Conservation (phyloP, 225 moss, liverwort and hornwort genomes). For the Thuidium tamariscinum region DNA sequence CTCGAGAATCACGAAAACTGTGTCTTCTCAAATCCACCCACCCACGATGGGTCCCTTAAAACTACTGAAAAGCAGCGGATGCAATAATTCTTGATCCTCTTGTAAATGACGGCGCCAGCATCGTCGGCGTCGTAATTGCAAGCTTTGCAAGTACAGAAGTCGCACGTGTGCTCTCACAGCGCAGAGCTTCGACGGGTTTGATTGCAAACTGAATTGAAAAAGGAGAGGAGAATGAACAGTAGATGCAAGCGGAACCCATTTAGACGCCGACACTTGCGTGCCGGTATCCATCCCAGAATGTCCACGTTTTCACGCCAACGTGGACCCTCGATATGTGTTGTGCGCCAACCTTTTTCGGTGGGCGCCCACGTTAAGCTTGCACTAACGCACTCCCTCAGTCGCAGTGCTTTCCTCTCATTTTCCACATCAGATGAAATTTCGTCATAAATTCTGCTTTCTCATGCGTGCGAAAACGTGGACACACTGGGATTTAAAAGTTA, state of each 20-base stretch:
- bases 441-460: neutral
- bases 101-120: neutral
- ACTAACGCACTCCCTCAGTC: neutral
- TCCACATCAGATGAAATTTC: neutral
- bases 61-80: neutral
- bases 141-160: neutral
- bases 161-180: neutral
- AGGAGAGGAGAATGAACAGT: neutral
- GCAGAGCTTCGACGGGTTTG: neutral
- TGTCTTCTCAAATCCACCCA: neutral
- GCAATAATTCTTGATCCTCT: neutral
- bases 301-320: constrained; percentile 25
- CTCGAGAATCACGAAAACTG: neutral
- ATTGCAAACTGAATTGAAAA: neutral
- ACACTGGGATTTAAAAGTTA: neutral
- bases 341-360: neutral
- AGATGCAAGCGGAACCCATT: neutral
- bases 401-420: neutral
- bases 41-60: neutral
- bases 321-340: neutral
- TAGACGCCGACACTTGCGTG: constrained; percentile 28
- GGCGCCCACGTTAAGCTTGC: constrained; percentile 8
- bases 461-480: no score
- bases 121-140: neutral
- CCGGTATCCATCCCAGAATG: neutral